Percentiles rank a stretch among this genome's conserved stretches.
Evolutionary conservation across 2,329 filamentous ascomycete genomes (phyloP).

Genomic region (Sclerotinia borealis): DNA sequence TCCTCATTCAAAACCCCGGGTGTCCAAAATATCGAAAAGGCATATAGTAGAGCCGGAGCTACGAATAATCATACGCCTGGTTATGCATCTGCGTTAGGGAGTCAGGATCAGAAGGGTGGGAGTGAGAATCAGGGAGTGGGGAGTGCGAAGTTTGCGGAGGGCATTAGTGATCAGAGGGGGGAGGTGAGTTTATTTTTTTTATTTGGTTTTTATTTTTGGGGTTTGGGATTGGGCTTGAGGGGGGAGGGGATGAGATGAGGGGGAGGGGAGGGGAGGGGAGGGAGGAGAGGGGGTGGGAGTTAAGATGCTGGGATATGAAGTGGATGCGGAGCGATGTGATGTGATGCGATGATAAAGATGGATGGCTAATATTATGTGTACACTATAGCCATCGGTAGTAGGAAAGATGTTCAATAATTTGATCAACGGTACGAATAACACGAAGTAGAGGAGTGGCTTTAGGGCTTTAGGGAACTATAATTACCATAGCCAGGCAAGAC

Average conservation of each 20-base stretch:
- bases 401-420: conserved; percentile 25
- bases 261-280: too few species aligned
- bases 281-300: neutral
- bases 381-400: conserved; percentile 14
- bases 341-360: neutral
- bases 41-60: conserved; percentile 24
- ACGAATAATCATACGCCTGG: conserved; percentile 22
- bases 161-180: conserved; percentile 15
- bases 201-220: neutral
- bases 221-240: too few species aligned
- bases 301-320: neutral
- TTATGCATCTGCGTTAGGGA: conserved; percentile 17
- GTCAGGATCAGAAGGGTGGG: conserved; percentile 15
- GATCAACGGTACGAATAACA: conserved; percentile 20
- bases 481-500: too few species aligned
- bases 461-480: too few species aligned
- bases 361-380: neutral
- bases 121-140: conserved; percentile 17
- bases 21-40: conserved; percentile 22
- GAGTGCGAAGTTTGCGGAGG: conserved; percentile 18
- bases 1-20: conserved; percentile 13
- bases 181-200: conserved; percentile 14
- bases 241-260: too few species aligned
- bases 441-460: too few species aligned
- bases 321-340: neutral